Evolutionary conservation across 208 protist species (phyloP), one percentile per base, ranked within the genome.

Genomic region (Crithidia fasciculata): DNA sequence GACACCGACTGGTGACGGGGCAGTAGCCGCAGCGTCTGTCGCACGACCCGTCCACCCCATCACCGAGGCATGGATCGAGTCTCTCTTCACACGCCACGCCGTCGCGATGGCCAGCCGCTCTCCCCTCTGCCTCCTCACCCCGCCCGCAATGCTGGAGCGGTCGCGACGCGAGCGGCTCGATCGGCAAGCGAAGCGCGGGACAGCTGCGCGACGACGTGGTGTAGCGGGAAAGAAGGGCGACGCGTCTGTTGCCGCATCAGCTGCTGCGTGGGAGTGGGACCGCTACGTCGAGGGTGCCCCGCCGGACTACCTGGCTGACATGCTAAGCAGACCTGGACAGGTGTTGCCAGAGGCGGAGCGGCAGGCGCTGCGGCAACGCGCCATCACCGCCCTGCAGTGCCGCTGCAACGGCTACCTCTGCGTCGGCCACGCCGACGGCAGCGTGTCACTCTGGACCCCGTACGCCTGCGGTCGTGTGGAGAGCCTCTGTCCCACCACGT

Each of bases 391-490:
- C 28, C 80, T 95, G 43, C 81, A 78, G 66, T 87, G 85, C 47
- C 87, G 81, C 16, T 81, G 81, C 18, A 95, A 91, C 74, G 89
- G 89, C 12, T 81, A 90, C 41, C 55, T 95, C 12, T 91, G 84
- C 66, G 70, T 92, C 41, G 89, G 89, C 40, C 72, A 80, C 61
- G 87, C 78, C 10, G 83, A 95, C 66, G 89, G 89, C 45, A 76
- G 85, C 8, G 76, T 95, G 37, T 80, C 85, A 10, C 71, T 95
- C 16, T 95, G 89, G 89, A 84, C 87, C 41, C 85, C 85, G 44
- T 92, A 88, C 71, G 85, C 67, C 40, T 81, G 85, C 45, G 89
- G 87, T 16, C 82, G 87, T 3, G 43, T 95, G 6, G 87, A 88
- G 65, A 81, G 85, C 52, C 66, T 95, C n/a, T 92, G 81, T 62